These are phyloP conservation scores for Pseudozyma pruni DNA, from an alignment of 1,284 basidiomycete species.

Conservation along the genomic window DNA sequence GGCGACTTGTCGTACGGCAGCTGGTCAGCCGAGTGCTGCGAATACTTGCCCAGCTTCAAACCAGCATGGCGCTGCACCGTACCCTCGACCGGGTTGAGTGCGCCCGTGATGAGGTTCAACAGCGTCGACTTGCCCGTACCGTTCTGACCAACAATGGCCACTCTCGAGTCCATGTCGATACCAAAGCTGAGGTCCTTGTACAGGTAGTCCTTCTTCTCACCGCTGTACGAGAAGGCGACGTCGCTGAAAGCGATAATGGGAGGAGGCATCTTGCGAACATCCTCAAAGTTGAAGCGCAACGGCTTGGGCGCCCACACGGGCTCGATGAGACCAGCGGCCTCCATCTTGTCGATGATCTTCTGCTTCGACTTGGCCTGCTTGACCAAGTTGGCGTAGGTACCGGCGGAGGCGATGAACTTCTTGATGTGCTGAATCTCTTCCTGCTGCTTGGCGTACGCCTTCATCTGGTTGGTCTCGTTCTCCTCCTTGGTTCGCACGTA, in stretches of 20 bases:
- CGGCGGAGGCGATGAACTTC: conserved; percentile 94
- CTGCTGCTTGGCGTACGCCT: conserved; percentile 97
- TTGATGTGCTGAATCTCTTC: conserved; percentile 98
- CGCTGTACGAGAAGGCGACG: conserved; percentile 94
- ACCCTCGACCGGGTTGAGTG: conserved; percentile 82
- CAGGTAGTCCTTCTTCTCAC: conserved; percentile 82
- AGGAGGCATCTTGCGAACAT: conserved; percentile 90
- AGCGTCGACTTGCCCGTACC: conserved; percentile 98
- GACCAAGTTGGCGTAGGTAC: conserved; percentile 98
- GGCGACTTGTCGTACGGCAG: conserved; percentile 92
- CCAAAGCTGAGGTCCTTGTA: conserved; percentile 90
- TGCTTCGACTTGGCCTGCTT: conserved; percentile 99
- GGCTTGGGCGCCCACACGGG: conserved; percentile 80
- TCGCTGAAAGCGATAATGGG: conserved; percentile 96
- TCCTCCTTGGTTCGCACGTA: conserved; percentile 95
- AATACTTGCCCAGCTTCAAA: conserved; percentile 90
- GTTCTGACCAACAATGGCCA: conserved; percentile 98
- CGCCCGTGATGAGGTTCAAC: conserved; percentile 90
- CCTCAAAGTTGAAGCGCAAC: conserved; percentile 94
- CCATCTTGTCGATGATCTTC: conserved; percentile 99
- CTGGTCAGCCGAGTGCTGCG: conserved; percentile 98
- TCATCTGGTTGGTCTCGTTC: conserved; percentile 99
- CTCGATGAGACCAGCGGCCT: conserved; percentile 96
- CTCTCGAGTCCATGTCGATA: conserved; percentile 85
- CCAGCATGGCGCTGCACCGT: conserved; percentile 86